Base-by-base conservation (phyloP, 1,139 yeast genomes). In the Entelexis paramagnoliae region DNA sequence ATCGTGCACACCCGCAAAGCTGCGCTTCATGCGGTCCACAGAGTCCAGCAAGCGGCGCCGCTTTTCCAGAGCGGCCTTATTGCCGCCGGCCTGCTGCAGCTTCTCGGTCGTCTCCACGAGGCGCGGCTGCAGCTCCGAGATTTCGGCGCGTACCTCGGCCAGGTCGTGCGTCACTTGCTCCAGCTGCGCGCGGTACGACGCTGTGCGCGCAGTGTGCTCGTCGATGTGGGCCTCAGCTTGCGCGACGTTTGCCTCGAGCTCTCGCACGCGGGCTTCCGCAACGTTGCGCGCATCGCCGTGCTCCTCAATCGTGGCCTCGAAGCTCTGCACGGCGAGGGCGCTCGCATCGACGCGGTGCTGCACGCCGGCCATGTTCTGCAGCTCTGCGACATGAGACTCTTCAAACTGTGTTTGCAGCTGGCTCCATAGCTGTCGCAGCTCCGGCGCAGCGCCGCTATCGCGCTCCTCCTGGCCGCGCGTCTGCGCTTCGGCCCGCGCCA, bases 271-370 rank as follows among this genome's bases (percentile, higher is more conserved):
- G 13, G 4, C 11, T 2, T 19, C 46, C 7, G 46, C 46, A 2
- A 36, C 38, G 9, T 19, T 36, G 28, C 46, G 46, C 13, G 36
- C 28, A 32, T 42, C 46, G 4, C 2, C 28, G 10, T 44, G 47
- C 83, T 85, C 64, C 83, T 94, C 94, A 94, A 85, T 28, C 96
- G 96, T 30, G 85, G 83, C 60, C 86, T 95, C 58, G 83, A 84
- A 58, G 26, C 50, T 55, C 24, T 53, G 55, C 1, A 24, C n/a
- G 3, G 28, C 29, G 6, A 33, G 47, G 4, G 14, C 7, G 17
- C 40, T 34, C 2, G 40, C 22, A 8, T 44, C 40, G 7, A 16
- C 28, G 13, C 24, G 24, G 11, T 28, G 40, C 33, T 33, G 28
- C n/a, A 40, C 54, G 20, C 19, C 46, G 6, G 49, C 44, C 3